phyloP scores from a whole-genome alignment of 140 eudicot species.

The Erigeron philadelphicus region DNA sequence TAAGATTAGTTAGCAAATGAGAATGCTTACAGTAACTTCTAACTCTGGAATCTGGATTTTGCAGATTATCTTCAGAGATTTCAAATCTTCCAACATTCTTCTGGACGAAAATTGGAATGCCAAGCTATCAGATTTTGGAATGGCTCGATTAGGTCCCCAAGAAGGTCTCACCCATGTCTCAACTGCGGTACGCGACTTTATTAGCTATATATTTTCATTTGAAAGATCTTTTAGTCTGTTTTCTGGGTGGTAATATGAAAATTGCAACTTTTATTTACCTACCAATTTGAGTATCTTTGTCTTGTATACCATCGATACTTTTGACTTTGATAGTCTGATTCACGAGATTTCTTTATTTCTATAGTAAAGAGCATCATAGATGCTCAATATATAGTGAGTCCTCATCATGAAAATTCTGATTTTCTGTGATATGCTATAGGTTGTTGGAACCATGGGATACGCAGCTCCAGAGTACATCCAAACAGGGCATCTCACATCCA shows the following conservation, averaged over 20 bases:
- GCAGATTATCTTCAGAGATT: conserved; percentile 86
- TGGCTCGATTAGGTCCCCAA: conserved; percentile 88
- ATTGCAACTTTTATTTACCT: background rate
- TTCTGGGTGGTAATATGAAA: background rate
- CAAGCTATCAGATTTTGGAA: conserved; percentile 90
- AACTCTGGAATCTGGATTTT: background rate
- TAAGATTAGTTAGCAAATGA: background rate
- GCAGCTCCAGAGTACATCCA: conserved; percentile 83
- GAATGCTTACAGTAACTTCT: background rate
- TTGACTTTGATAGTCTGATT: background rate
- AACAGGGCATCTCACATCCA: conserved; percentile 71
- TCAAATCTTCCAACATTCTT: conserved; percentile 88
- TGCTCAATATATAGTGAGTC: background rate
- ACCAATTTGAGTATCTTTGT: background rate
- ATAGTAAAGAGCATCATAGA: background rate
- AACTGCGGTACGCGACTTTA: conserved; percentile 64
- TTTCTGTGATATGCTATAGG: conserved; percentile 26
- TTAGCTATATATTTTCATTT: background rate
- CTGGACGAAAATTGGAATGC: conserved; percentile 86
- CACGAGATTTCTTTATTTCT: background rate
- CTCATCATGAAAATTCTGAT: background rate
- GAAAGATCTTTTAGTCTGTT: background rate
- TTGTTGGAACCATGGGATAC: conserved; percentile 79
- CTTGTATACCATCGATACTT: background rate
- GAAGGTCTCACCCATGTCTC: conserved; percentile 89